Evolutionary conservation across 2,329 filamentous ascomycete genomes (phyloP).

Genomic region (Epichloe glyceriae): DNA sequence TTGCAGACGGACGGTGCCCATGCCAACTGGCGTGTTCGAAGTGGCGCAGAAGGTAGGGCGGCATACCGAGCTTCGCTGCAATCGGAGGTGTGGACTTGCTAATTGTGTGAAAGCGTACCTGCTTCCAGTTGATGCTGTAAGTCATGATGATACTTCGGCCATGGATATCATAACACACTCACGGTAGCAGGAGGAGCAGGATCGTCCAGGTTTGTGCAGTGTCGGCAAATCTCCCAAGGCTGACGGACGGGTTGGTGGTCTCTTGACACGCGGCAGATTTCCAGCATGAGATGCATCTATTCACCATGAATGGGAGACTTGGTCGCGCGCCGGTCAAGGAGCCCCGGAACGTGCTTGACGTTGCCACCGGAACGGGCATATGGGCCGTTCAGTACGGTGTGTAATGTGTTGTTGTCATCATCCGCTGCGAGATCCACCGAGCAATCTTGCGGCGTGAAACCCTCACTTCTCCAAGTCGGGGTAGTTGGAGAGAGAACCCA

Average conservation of each 20-base stretch:
- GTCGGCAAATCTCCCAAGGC: not conserved
- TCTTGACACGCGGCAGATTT: conserved; percentile 17
- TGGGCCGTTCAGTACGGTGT: conserved; percentile 38
- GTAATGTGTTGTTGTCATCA: not conserved
- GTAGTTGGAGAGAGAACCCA: too few relatives aligned
- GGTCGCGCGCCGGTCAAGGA: conserved; percentile 29
- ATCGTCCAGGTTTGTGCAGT: conserved; percentile 9
- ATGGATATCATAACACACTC: not conserved
- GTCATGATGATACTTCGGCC: not conserved
- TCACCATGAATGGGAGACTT: conserved; percentile 29
- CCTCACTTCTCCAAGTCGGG: too few relatives aligned
- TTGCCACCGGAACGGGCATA: conserved; percentile 38
- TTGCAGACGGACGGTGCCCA: too few relatives aligned
- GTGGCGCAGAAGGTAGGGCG: too few relatives aligned
- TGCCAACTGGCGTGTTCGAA: too few relatives aligned
- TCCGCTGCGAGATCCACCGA: too few relatives aligned
- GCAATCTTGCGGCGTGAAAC: too few relatives aligned
- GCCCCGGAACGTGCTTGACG: conserved; percentile 31
- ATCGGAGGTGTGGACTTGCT: too few relatives aligned
- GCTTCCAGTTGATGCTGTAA: not conserved
- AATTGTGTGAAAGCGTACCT: not conserved
- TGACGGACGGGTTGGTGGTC: too few relatives aligned
- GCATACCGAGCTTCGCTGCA: too few relatives aligned
- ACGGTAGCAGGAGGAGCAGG: conserved; percentile 10
- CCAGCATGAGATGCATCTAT: conserved; percentile 19